Conservation (phyloP, 495 filamentous ascomycete species). For the Tetracladium setigerum region DNA sequence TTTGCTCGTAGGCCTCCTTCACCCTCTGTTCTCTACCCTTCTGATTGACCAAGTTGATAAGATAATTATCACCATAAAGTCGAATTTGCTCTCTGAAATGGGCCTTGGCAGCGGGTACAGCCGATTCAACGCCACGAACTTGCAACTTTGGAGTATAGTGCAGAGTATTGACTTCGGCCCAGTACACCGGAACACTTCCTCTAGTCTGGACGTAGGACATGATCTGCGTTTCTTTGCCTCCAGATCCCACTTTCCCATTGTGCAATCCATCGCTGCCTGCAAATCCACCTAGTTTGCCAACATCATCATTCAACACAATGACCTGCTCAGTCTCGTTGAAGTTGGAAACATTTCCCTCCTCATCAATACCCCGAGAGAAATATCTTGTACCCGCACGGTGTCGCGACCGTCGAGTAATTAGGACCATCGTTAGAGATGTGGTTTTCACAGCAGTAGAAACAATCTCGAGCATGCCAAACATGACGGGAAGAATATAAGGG, state of each 20-base stretch:
- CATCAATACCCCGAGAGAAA: conserved; percentile 88
- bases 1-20: conserved; percentile 87
- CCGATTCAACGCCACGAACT: conserved; percentile 76
- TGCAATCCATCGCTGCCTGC: conserved; percentile 67
- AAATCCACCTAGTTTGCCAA: conserved; percentile 66
- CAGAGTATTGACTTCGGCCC: conserved; percentile 89
- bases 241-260: conserved; percentile 52
- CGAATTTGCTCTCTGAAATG: conserved; percentile 91
- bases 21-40: conserved; percentile 79
- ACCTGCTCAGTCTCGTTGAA: conserved; percentile 98
- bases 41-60: conserved; percentile 96
- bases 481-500: conserved; percentile 89
- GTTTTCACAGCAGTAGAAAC: conserved; percentile 68
- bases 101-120: conserved; percentile 64
- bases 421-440: conserved; percentile 72
- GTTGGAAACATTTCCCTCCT: conserved; percentile 88
- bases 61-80: conserved; percentile 89
- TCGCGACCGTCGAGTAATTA: conserved; percentile 82
- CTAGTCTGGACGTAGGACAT: conserved; percentile 92
- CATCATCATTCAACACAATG: conserved; percentile 74
- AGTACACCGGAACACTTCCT: conserved; percentile 89
- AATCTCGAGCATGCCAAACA: conserved; percentile 92
- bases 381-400: conserved; percentile 87
- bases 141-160: conserved; percentile 85
- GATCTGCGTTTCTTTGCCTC: conserved; percentile 72